Conservation (phyloP, 169 alveolate genomes). For the Plasmodium fragile region DNA sequence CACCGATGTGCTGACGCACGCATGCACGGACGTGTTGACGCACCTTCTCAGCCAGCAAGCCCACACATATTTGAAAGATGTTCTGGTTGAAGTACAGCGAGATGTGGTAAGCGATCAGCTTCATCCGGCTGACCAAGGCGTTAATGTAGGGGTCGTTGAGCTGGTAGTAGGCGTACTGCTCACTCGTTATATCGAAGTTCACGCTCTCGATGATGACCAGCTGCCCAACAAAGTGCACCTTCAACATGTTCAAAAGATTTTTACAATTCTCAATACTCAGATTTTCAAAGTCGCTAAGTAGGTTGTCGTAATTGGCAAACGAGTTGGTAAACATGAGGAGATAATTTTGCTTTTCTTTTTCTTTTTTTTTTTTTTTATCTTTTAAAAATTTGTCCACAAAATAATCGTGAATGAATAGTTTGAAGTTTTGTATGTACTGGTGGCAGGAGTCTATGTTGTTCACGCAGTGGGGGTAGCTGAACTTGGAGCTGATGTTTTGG, state of each 20-base stretch:
- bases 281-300: conserved; percentile 57
- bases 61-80: conserved; percentile 19
- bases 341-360: conserved; percentile 11
- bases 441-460: conserved; percentile 68
- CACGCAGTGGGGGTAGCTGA: conserved; percentile 64
- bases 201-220: conserved; percentile 49
- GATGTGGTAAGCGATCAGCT: conserved; percentile 29
- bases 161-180: conserved; percentile 63
- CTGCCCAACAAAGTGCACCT: conserved; percentile 56
- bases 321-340: conserved; percentile 62
- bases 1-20: neutral
- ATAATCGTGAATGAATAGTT: conserved; percentile 23
- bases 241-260: conserved; percentile 38
- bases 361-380: conserved; percentile 4
- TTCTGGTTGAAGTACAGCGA: conserved; percentile 45
- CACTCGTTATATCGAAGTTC: conserved; percentile 58
- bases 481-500: conserved; percentile 55
- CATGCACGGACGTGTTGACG: neutral
- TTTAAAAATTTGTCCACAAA: conserved; percentile 35
- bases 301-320: conserved; percentile 48
- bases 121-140: conserved; percentile 31
- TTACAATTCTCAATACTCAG: conserved; percentile 56
- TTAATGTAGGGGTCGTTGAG: conserved; percentile 68
- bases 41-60: conserved; percentile 71
- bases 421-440: conserved; percentile 63